Conservation (phyloP, 2,329 filamentous ascomycete genomes). For the Cladophialophora immunda region DNA sequence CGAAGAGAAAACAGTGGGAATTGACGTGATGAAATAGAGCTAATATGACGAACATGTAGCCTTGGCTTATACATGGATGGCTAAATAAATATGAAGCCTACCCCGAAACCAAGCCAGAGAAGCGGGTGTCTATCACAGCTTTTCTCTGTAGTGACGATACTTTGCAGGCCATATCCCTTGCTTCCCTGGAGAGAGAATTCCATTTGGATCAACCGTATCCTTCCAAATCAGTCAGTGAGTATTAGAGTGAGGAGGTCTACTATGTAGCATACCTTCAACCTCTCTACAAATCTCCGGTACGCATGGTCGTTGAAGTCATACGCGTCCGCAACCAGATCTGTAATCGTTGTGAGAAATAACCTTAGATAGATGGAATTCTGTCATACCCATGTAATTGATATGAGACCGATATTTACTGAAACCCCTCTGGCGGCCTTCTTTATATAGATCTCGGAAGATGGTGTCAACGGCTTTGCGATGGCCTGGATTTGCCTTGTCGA, state of each 20-base stretch:
- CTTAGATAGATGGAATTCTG: neutral
- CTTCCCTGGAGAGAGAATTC: constrained; percentile 58
- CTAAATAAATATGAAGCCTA: too few species aligned
- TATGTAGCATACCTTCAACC: constrained; percentile 24
- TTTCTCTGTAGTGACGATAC: constrained; percentile 27
- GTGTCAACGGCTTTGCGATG: constrained; percentile 30
- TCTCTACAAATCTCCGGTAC: constrained; percentile 35
- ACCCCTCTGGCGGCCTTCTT: constrained; percentile 29
- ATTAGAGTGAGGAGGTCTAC: neutral
- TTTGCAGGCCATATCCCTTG: constrained; percentile 55
- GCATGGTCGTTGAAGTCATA: constrained; percentile 36
- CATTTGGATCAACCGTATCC: constrained; percentile 58
- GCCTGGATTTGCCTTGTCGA: constrained; percentile 32
- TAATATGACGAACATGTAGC: too few species aligned
- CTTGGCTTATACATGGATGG: too few species aligned
- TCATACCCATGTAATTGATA: constrained; percentile 36
- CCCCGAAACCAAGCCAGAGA: neutral
- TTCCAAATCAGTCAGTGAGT: constrained; percentile 33
- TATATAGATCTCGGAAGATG: constrained; percentile 29
- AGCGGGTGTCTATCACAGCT: constrained; percentile 7
- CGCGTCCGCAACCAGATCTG: constrained; percentile 32
- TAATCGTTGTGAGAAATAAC: neutral
- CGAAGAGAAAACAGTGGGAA: too few species aligned
- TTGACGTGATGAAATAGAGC: too few species aligned
- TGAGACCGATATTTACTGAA: constrained; percentile 37